Evolutionary conservation across 768 basidiomycete species (phyloP).

Genomic region (Tylopilus sp.): DNA sequence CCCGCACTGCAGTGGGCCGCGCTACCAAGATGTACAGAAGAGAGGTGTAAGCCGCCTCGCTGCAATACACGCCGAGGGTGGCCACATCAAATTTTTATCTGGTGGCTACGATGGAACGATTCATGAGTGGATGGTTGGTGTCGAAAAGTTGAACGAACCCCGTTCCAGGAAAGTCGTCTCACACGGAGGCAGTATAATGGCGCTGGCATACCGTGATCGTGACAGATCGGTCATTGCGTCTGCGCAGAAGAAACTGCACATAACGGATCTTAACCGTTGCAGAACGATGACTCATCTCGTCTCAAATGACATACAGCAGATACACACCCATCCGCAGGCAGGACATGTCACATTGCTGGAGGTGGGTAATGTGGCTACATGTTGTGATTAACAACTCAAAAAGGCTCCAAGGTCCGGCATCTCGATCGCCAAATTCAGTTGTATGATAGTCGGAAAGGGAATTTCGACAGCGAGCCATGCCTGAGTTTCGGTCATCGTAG

Average conservation of each 20-base stretch:
- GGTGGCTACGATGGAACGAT: constrained; percentile 47
- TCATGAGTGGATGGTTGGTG: constrained; percentile 37
- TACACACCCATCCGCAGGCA: constrained; percentile 45
- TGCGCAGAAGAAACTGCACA: constrained; percentile 33
- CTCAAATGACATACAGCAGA: constrained; percentile 41
- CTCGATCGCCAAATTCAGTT: constrained; percentile 48
- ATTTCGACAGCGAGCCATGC: constrained; percentile 39
- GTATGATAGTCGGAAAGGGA: constrained; percentile 42
- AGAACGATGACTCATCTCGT: constrained; percentile 28
- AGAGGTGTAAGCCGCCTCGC: constrained; percentile 44
- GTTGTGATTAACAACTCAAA: constrained; percentile 10
- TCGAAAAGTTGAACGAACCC: constrained; percentile 19
- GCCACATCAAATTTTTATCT: constrained; percentile 41
- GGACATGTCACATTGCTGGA: constrained; percentile 45
- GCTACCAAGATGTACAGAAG: constrained; percentile 21
- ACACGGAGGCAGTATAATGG: constrained; percentile 30
- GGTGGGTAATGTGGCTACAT: constrained; percentile 33
- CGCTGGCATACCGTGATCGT: constrained; percentile 38
- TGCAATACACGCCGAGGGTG: constrained; percentile 30
- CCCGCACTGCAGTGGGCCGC: constrained; percentile 31
- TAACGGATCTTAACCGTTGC: constrained; percentile 38
- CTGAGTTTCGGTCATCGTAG: constrained; percentile 43
- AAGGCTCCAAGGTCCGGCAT: constrained; percentile 41
- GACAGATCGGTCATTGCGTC: constrained; percentile 37
- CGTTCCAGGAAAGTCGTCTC: constrained; percentile 28